Evolutionary conservation across 345 rosid species (phyloP), one percentile per base, ranked within the genome.

Genomic region (Erodium maritimum): DNA sequence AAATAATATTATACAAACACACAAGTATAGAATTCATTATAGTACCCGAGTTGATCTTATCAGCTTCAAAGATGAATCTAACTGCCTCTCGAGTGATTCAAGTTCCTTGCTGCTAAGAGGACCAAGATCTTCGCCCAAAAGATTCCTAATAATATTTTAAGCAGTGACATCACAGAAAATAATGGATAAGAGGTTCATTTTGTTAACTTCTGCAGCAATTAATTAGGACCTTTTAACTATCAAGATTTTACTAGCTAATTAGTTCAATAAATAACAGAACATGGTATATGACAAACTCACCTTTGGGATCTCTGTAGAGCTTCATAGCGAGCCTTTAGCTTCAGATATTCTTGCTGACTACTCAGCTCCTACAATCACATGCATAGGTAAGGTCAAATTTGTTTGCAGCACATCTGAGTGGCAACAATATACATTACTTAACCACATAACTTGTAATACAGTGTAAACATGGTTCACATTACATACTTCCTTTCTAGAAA

Each of bases 1-100:
- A n/a, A n/a, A n/a, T n/a, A n/a, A n/a, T n/a, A n/a, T n/a, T n/a
- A n/a, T n/a, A n/a, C n/a, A n/a, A n/a, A n/a, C n/a, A n/a, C n/a
- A n/a, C n/a, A n/a, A n/a, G n/a, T n/a, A n/a, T n/a, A n/a, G n/a
- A n/a, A n/a, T 17, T 6, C 10, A n/a, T 3, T 50, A 5, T 0
- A 61, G 17, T 86, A 91, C 98, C 80, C 95, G 55, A 7, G 80
- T 86, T 59, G 91, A 90, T 83, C 95, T 77, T 67, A 88, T 91
- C 74, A 84, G 96, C 79, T 84, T 88, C 80, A 91, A 37, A 17
- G 96, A 91, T 62, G 75, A 68, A 71, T 88, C 96, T 22, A 91
- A 86, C 73, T 91, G 98, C 77, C 88, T 86, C 71, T 91, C 98
- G 19, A 91, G 90, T 14, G 96, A 80, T 69, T 91, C 98, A 50